Conservation (phyloP, 805 yeast genomes). For the Yamadazyma takamatsuzukensis region DNA sequence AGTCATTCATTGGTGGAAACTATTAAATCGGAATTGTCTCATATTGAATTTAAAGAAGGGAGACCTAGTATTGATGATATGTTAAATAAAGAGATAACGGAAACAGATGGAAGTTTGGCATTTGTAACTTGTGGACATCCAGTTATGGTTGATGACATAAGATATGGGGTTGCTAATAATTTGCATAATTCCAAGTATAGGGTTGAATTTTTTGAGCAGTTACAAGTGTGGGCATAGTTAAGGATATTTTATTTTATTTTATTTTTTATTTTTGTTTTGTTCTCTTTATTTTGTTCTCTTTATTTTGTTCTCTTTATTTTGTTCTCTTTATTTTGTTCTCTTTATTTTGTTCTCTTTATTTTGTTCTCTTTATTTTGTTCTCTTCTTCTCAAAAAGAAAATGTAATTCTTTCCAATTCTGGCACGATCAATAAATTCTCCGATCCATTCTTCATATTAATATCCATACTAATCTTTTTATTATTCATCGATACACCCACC, state of each 20-base stretch:
- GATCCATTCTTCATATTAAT: constrained; percentile 64
- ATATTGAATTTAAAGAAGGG: constrained; percentile 39
- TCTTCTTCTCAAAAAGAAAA: constrained; percentile 61
- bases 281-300: too few relatives aligned
- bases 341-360: too few relatives aligned
- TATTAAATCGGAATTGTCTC: constrained; percentile 20
- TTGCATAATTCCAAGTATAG: constrained; percentile 38
- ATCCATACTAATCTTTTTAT: constrained; percentile 56
- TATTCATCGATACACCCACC: constrained; percentile 36
- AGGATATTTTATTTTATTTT: too few relatives aligned
- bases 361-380: too few relatives aligned
- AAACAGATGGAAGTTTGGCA: constrained; percentile 42
- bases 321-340: too few relatives aligned
- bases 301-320: too few relatives aligned
- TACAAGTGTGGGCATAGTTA: constrained; percentile 59
- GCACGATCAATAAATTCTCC: constrained; percentile 68
- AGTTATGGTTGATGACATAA: constrained; percentile 51
- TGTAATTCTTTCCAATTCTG: constrained; percentile 60
- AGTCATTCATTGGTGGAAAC: constrained; percentile 7
- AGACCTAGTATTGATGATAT: constrained; percentile 46
- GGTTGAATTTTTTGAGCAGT: constrained; percentile 71
- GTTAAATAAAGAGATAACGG: constrained; percentile 31
- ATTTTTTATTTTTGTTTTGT: too few relatives aligned
- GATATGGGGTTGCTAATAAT: constrained; percentile 45
- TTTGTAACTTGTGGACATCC: constrained; percentile 66